These are phyloP conservation scores for Leucaena leucocephala DNA, from an alignment of 306 rosid species.

Conservation along the genomic window DNA sequence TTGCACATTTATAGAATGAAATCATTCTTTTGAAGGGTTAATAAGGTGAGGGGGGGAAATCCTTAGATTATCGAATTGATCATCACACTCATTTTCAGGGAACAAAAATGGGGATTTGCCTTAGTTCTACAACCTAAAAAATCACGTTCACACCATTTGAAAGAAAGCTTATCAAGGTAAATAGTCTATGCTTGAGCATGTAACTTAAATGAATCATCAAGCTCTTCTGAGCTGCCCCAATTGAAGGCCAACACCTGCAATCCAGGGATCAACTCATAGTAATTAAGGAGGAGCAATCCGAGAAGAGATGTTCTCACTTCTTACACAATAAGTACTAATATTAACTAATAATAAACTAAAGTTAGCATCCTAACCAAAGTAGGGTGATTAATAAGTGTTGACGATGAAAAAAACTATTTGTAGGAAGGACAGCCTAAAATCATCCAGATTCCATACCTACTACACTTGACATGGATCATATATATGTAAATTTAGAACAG, in stretches of 20 bases:
- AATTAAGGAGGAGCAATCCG: neutral
- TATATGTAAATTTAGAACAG: neutral
- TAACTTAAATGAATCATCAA: neutral
- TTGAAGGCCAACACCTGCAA: neutral
- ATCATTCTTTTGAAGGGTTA: no score
- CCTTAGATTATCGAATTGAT: no score
- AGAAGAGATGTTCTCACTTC: neutral
- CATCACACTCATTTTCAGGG: no score
- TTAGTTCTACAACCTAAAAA: neutral
- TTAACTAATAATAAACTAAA: slow-evolving; percentile 7
- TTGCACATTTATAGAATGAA: no score
- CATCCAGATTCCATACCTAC: neutral
- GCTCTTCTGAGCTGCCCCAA: slow-evolving; percentile 9
- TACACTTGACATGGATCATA: slow-evolving; percentile 1
- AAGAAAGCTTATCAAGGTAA: neutral
- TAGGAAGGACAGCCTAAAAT: neutral
- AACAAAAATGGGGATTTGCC: neutral
- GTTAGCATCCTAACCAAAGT: slow-evolving; percentile 1
- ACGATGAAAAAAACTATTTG: neutral
- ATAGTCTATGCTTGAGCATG: neutral
- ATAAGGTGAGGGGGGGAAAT: no score
- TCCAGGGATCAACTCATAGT: neutral
- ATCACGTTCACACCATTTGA: neutral
- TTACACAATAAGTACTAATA: neutral
- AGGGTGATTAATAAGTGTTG: neutral